Evolutionary conservation across 495 filamentous ascomycete genomes (phyloP).

Genomic region (Hypoxylon trugodes): DNA sequence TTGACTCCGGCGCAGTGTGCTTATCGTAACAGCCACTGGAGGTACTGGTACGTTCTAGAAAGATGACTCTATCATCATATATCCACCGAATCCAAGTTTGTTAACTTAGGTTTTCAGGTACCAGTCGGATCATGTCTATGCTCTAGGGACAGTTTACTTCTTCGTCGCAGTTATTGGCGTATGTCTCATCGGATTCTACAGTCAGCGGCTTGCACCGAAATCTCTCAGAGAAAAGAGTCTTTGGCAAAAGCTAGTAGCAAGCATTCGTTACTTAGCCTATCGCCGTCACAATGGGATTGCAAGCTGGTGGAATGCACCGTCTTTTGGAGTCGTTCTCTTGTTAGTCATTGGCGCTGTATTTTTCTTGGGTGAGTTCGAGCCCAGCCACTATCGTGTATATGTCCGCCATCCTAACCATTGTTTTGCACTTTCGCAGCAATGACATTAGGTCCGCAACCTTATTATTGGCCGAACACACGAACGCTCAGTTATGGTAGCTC

Average conservation of each 20-base stretch:
- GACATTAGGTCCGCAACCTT: slow-evolving; percentile 60
- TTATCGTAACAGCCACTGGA: slow-evolving; percentile 56
- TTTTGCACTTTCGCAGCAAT: slow-evolving; percentile 50
- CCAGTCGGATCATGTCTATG: slow-evolving; percentile 61
- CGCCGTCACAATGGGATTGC: slow-evolving; percentile 46
- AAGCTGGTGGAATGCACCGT: slow-evolving; percentile 53
- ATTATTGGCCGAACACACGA: slow-evolving; percentile 64
- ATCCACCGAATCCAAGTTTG: neutral
- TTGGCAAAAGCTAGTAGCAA: slow-evolving; percentile 25
- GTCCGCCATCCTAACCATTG: neutral
- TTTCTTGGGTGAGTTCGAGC: slow-evolving; percentile 53
- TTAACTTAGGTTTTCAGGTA: slow-evolving; percentile 50
- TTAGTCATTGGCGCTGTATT: slow-evolving; percentile 53
- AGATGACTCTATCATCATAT: neutral
- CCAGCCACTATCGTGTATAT: neutral
- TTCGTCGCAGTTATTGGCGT: slow-evolving; percentile 56
- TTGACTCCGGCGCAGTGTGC: slow-evolving; percentile 58
- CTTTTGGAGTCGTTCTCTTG: slow-evolving; percentile 54
- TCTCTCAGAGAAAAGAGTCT: slow-evolving; percentile 9
- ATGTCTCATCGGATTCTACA: slow-evolving; percentile 53
- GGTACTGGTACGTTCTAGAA: slow-evolving; percentile 53
- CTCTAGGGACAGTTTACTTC: slow-evolving; percentile 59
- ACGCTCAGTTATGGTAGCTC: slow-evolving; percentile 54
- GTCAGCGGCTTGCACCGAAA: slow-evolving; percentile 31
- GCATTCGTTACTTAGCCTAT: slow-evolving; percentile 48